Evolutionary conservation across 495 filamentous ascomycete species (phyloP), one percentile per base, ranked within the genome.

Genomic region (Aspergillus saccharolyticus): DNA sequence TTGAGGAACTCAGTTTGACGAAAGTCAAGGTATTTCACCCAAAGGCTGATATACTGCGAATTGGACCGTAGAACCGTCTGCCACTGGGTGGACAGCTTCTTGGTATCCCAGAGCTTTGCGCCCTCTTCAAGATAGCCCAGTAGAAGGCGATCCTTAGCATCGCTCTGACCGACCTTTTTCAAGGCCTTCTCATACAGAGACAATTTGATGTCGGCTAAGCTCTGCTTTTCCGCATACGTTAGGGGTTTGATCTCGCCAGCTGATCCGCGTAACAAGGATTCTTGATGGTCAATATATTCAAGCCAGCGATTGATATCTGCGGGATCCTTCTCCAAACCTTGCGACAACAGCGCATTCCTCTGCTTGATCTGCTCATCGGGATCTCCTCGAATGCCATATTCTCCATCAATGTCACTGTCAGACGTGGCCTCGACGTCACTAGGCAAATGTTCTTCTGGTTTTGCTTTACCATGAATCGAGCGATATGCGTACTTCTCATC

Each of bases 161-260:
- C 66, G 24, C 78, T 66, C 3, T 75, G 60, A 9, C 64, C 68
- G 15, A 79, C 75, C 52, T 85, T 81, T 33, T 74, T 70, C 6
- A 97, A 69, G 4, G 91, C 91, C 55, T 91, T 85, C 51, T 89
- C 83, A 61, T 91, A 91, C n/a, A 96, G 80, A 0, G 85, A 86
- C 2, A 96, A 59, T 58, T 88, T 91, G 39, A 96, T 81, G 59
- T 89, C 89, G 18, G 90, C 87, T 21, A 88, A 79, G 52, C 84
- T 86, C 54, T 75, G 78, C 21, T 68, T 72, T 58, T 96, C 89
- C 3, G 85, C 84, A 44, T 70, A 67, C 0, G 82, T 87, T 10
- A 81, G 67, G 19, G 74, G 66, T 44, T 70, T 70, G 21, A 70
- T 65, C 25, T 74, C 69, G 56, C 63, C 66, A 58, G 67, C 61